A percentile compares a stretch with the other conserved stretches of the same genome.
These are phyloP conservation scores for Aspergillus olivimuriae DNA, from an alignment of 495 filamentous ascomycete species.

Conservation along the genomic window DNA sequence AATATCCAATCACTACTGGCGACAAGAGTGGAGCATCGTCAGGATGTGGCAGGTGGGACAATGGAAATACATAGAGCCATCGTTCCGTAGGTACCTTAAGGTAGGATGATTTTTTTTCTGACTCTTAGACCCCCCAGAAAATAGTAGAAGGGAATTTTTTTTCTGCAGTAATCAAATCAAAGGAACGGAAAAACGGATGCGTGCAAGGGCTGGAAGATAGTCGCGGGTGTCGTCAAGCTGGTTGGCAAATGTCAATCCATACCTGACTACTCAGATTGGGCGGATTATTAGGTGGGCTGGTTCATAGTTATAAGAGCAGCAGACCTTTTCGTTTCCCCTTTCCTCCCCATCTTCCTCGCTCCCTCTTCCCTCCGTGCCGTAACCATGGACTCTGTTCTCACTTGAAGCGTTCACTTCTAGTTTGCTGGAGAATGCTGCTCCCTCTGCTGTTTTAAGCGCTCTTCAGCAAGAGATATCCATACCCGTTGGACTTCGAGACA, in stretches of 20 bases:
- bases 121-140: too few species aligned
- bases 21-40: conserved; percentile 10
- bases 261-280: conserved; percentile 17
- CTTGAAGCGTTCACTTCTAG: too few species aligned
- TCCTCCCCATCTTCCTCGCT: conserved; percentile 12
- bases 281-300: conserved; percentile 15
- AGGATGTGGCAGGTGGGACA: conserved; percentile 22
- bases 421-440: too few species aligned
- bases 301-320: conserved; percentile 28
- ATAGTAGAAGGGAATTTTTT: not conserved
- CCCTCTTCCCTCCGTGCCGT: conserved; percentile 5
- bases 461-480: too few species aligned
- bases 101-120: conserved; percentile 2
- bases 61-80: not conserved
- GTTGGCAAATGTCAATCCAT: conserved; percentile 16
- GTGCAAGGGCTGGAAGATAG: conserved; percentile 8
- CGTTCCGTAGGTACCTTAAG: not conserved
- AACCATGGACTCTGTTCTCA: conserved; percentile 3
- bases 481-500: too few species aligned
- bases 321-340: conserved; percentile 16
- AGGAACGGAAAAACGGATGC: conserved; percentile 4
- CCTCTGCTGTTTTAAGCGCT: too few species aligned
- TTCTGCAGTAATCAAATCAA: not conserved
- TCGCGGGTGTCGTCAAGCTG: conserved; percentile 8
- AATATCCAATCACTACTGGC: conserved; percentile 7